Percentiles rank a stretch among this genome's conserved stretches.
Evolutionary conservation across 176 grass and related monocot genomes (phyloP).

Genomic region (Triticum timopheevii): DNA sequence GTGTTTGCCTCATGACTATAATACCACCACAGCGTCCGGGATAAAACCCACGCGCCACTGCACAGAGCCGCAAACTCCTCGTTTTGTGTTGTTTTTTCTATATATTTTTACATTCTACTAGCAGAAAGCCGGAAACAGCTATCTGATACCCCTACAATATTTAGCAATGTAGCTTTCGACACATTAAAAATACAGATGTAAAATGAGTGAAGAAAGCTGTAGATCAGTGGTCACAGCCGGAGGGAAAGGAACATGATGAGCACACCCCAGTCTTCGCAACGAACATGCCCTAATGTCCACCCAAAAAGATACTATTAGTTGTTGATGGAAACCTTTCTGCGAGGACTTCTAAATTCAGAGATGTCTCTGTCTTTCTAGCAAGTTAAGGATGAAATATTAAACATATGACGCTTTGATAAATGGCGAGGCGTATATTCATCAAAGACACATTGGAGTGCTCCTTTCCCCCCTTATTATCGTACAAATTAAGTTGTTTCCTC

Average conservation of each 20-base stretch:
- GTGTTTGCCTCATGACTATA: background rate
- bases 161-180: conserved; percentile 25
- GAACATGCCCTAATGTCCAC: conserved; percentile 10
- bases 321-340: background rate
- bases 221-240: conserved; percentile 13
- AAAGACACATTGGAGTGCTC: background rate
- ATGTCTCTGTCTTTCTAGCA: background rate
- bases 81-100: background rate
- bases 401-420: background rate
- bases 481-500: background rate
- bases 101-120: background rate
- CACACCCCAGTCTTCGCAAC: conserved; percentile 22
- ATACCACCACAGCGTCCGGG: background rate
- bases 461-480: background rate
- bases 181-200: background rate
- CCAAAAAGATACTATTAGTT: background rate
- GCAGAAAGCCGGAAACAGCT: conserved; percentile 39
- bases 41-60: background rate
- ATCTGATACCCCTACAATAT: background rate
- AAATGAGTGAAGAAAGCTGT: conserved; percentile 28
- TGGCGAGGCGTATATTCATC: background rate
- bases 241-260: conserved; percentile 37
- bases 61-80: background rate
- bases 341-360: background rate
- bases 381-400: background rate